phyloP scores from a whole-genome alignment of 2,329 filamentous ascomycete species.

The Aschersonia sp. region DNA sequence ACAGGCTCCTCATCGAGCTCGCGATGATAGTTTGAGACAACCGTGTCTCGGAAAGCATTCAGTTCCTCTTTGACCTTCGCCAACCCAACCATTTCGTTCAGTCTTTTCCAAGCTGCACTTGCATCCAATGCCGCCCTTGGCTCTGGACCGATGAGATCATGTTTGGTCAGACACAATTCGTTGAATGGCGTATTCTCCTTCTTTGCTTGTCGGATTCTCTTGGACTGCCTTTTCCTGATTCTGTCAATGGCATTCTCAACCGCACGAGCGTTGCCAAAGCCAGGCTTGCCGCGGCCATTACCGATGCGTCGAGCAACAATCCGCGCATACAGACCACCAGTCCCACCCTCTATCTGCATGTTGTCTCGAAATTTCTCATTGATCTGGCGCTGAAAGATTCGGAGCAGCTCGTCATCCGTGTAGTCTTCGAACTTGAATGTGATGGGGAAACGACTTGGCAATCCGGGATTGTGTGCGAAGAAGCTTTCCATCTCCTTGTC shows the following conservation, averaged over 20 bases:
- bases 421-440: constrained; percentile 58
- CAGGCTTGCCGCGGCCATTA: constrained; percentile 43
- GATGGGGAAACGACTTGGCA: constrained; percentile 54
- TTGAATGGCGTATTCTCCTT: constrained; percentile 27
- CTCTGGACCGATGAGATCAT: constrained; percentile 60
- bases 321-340: constrained; percentile 45
- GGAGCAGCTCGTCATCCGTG: constrained; percentile 45
- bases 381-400: constrained; percentile 43
- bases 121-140: constrained; percentile 36
- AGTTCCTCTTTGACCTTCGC: constrained; percentile 47
- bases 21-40: constrained; percentile 49
- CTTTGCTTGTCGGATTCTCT: constrained; percentile 35
- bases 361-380: constrained; percentile 32
- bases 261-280: constrained; percentile 60
- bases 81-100: constrained; percentile 46
- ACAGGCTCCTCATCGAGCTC: constrained; percentile 47
- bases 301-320: constrained; percentile 50
- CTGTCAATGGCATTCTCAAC: constrained; percentile 45
- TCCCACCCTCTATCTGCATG: constrained; percentile 47
- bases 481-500: constrained; percentile 62
- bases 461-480: constrained; percentile 58
- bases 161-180: constrained; percentile 44
- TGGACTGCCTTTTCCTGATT: constrained; percentile 44
- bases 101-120: constrained; percentile 40
- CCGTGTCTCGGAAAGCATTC: constrained; percentile 40